These are phyloP conservation scores for Thraustochytrium sp. DNA, from an alignment of 352 stramenopile species.

Conservation along the genomic window DNA sequence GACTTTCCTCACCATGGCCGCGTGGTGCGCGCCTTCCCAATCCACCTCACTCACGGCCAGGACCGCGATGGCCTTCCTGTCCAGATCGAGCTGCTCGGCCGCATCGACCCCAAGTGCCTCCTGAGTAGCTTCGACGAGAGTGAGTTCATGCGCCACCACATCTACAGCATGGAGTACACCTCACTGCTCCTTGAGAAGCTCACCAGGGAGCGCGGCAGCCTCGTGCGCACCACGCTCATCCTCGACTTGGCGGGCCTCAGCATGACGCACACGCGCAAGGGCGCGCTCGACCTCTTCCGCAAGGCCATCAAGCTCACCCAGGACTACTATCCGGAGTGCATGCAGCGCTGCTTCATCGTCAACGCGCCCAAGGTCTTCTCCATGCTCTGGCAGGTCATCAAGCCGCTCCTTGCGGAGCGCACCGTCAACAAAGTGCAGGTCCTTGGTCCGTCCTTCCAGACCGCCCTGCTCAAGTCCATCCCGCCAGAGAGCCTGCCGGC, in stretches of 20 bases:
- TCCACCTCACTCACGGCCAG: background rate
- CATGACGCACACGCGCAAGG: background rate
- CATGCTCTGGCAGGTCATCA: constrained; percentile 41
- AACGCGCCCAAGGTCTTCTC: constrained; percentile 43
- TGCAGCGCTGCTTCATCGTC: constrained; percentile 44
- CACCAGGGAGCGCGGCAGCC: background rate
- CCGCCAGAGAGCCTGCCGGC: background rate
- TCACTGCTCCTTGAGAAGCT: background rate
- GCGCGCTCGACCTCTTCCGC: background rate
- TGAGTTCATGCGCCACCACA: constrained; percentile 25
- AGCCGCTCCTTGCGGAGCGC: constrained; percentile 34
- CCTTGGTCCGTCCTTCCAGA: background rate
- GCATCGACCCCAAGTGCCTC: background rate
- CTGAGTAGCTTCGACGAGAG: constrained; percentile 29
- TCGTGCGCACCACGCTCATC: constrained; percentile 25
- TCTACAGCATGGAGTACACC: constrained; percentile 41
- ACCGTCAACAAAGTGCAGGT: constrained; percentile 44
- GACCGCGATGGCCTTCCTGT: constrained; percentile 14
- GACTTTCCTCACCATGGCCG: constrained; percentile 31
- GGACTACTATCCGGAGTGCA: constrained; percentile 41
- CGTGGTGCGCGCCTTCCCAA: background rate
- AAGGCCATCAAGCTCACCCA: constrained; percentile 41
- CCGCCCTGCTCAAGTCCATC: background rate
- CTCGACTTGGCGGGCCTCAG: constrained; percentile 11
- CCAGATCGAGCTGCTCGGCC: constrained; percentile 23